Percentiles rank a stretch among this genome's conserved stretches.
Evolutionary conservation across 116 monocot genomes (phyloP).

Genomic region (Iris pallida): DNA sequence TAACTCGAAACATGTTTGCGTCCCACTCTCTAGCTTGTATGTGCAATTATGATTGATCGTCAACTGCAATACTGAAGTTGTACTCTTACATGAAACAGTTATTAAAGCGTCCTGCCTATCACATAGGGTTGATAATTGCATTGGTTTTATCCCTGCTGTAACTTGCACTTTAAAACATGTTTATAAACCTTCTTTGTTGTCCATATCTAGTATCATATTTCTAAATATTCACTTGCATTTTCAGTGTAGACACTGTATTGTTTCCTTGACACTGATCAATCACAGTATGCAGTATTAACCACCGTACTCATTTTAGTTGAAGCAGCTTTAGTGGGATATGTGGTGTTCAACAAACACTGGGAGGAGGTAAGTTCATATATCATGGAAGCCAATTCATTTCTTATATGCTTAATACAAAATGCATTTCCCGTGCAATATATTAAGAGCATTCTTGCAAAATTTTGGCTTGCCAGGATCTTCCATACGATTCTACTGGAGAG

Average conservation of each 20-base stretch:
- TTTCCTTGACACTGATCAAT: slow-evolving; percentile 36
- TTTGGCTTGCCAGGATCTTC: slow-evolving; percentile 17
- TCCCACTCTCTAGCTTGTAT: no score
- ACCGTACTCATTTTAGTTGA: slow-evolving; percentile 49
- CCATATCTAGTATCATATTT: neutral
- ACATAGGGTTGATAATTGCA: no score
- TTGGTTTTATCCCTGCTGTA: no score
- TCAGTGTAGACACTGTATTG: neutral
- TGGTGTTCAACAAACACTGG: slow-evolving; percentile 62
- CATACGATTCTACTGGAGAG: slow-evolving; percentile 21
- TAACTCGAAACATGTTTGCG: no score
- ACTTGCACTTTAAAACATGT: no score
- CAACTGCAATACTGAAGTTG: no score
- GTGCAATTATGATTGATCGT: no score
- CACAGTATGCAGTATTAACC: slow-evolving; percentile 50
- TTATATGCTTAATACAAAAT: neutral
- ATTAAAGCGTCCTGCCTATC: no score
- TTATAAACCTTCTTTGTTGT: neutral
- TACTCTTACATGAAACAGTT: no score
- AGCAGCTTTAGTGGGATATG: slow-evolving; percentile 41
- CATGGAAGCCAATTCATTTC: neutral
- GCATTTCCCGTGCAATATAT: neutral
- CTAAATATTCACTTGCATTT: neutral
- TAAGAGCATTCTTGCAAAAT: neutral
- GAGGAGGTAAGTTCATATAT: slow-evolving; percentile 44